Percentiles rank a stretch among this genome's conserved stretches.
These are phyloP conservation scores for Arabis hirsuta DNA, from an alignment of 345 rosid species.

Conservation along the genomic window DNA sequence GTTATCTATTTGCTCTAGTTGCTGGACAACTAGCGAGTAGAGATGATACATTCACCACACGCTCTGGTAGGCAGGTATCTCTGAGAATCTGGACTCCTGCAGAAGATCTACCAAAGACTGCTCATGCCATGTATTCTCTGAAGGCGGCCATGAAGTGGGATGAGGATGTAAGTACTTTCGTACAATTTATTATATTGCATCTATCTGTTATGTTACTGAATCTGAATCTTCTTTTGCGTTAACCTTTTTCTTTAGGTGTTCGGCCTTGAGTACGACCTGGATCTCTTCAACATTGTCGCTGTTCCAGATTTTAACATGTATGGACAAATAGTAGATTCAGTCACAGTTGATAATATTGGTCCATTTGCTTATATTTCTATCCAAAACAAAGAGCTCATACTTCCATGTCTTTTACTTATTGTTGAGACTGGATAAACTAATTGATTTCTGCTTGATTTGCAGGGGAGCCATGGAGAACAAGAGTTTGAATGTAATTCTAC, in stretches of 20 bases:
- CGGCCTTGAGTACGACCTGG: conserved; percentile 96
- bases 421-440: conserved; percentile 21
- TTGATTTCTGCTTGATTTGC: conserved; percentile 37
- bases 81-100: conserved; percentile 96
- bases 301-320: conserved; percentile 99
- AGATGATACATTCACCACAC: conserved; percentile 78
- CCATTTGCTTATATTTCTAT: not conserved
- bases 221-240: not conserved
- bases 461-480: conserved; percentile 99
- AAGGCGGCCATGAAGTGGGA: conserved; percentile 99
- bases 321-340: conserved; percentile 36
- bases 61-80: conserved; percentile 80
- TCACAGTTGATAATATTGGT: conserved; percentile 15
- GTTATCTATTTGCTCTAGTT: conserved; percentile 94
- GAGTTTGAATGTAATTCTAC: conserved; percentile 79
- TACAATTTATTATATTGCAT: not conserved
- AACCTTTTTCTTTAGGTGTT: conserved; percentile 64
- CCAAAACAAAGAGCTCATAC: not conserved
- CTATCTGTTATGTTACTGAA: conserved; percentile 8
- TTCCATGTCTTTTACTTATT: conserved; percentile 11
- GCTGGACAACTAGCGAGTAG: conserved; percentile 93
- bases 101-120: conserved; percentile 90
- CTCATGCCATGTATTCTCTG: conserved; percentile 96
- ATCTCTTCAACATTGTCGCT: conserved; percentile 98
- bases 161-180: conserved; percentile 68